Conservation (phyloP, 805 yeast genomes). For the Torulaspora quercuum region DNA sequence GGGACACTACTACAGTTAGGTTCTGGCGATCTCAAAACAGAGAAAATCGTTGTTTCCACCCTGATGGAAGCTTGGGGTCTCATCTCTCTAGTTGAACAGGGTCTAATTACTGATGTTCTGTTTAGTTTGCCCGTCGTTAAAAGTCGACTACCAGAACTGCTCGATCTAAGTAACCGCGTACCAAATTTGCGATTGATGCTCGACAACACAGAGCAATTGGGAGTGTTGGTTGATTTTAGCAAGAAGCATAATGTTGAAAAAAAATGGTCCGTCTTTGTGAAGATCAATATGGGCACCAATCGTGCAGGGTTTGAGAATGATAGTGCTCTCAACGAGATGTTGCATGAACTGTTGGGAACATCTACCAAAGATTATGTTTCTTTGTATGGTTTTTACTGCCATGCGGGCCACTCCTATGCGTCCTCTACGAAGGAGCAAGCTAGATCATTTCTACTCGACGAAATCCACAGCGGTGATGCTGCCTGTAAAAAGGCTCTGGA, state of each 20-base stretch:
- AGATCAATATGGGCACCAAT: constrained; percentile 8
- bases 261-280: constrained; percentile 8
- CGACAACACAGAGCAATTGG: constrained; percentile 7
- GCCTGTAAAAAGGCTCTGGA: constrained; percentile 8
- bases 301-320: constrained; percentile 6
- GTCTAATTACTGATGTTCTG: constrained; percentile 4
- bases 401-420: constrained; percentile 8
- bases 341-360: constrained; percentile 1
- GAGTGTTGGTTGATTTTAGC: constrained; percentile 1
- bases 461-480: constrained; percentile 2
- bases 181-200: constrained; percentile 9
- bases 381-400: constrained; percentile 7
- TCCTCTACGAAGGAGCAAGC: constrained; percentile 7
- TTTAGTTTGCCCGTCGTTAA: constrained; percentile 8
- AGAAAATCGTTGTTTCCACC: constrained; percentile 8
- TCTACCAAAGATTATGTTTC: constrained; percentile 4
- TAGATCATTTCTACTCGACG: constrained; percentile 2
- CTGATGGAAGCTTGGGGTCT: constrained; percentile 8
- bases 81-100: constrained; percentile 4
- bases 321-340: constrained; percentile 1
- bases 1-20: constrained; percentile 8
- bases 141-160: constrained; percentile 4
- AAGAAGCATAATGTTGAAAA: background rate
- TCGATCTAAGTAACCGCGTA: constrained; percentile 2
- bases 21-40: constrained; percentile 3